Evolutionary conservation across 257 asterid species (phyloP).

Genomic region (Verbascum thapsus): DNA sequence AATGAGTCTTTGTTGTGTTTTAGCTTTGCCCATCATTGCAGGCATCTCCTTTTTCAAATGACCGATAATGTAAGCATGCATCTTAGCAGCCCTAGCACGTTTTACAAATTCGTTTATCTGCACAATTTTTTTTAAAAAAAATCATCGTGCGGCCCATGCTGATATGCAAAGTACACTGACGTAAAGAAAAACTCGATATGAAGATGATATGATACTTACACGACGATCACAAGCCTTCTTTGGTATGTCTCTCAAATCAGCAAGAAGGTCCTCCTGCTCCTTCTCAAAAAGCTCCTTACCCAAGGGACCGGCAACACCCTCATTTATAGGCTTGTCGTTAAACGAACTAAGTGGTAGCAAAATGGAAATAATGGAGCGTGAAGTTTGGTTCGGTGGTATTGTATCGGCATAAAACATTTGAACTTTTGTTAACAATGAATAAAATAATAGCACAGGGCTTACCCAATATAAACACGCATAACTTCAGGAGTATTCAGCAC

Average conservation of each 20-base stretch:
- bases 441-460: conserved; percentile 29
- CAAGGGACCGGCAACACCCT: conserved; percentile 71
- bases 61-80: conserved; percentile 84
- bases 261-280: conserved; percentile 85
- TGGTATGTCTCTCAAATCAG: conserved; percentile 80
- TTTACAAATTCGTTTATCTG: conserved; percentile 95
- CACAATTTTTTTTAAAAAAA: too few species aligned
- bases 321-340: conserved; percentile 84
- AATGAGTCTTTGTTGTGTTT: conserved; percentile 83
- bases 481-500: conserved; percentile 97
- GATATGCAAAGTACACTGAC: conserved; percentile 4
- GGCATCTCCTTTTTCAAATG: conserved; percentile 95
- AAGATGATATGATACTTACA: conserved; percentile 41
- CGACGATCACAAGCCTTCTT: conserved; percentile 98
- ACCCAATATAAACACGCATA: conserved; percentile 92
- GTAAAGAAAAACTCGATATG: not conserved
- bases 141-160: not conserved
- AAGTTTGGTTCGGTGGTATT: not conserved
- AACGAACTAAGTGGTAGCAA: conserved; percentile 59
- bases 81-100: conserved; percentile 96
- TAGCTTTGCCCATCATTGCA: conserved; percentile 95
- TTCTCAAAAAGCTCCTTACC: conserved; percentile 86
- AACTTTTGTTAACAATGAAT: not conserved
- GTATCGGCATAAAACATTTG: conserved; percentile 3
- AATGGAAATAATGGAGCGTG: conserved; percentile 8